Evolutionary conservation across 2,329 filamentous ascomycete species (phyloP).

Genomic region (Alternaria arbusti): DNA sequence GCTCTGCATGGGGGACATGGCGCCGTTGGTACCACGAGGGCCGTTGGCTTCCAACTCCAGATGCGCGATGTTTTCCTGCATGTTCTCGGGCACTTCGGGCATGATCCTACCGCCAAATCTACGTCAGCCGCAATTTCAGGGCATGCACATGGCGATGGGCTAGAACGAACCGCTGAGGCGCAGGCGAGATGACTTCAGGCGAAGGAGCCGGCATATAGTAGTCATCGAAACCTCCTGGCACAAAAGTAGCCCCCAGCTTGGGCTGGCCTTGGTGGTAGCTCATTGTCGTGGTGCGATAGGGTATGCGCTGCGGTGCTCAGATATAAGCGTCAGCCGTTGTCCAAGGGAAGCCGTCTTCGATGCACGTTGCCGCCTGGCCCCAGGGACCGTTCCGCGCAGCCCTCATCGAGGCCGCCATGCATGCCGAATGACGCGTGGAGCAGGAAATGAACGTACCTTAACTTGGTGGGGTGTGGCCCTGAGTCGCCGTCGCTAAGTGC

Average conservation of each 20-base stretch:
- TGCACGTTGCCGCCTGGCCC: conserved; percentile 20
- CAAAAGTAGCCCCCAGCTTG: conserved; percentile 65
- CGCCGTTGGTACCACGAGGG: conserved; percentile 34
- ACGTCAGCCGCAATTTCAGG: conserved; percentile 42
- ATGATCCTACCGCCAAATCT: conserved; percentile 70
- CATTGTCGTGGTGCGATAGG: conserved; percentile 32
- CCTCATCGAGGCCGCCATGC: conserved; percentile 26
- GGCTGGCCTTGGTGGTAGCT: conserved; percentile 46
- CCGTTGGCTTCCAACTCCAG: conserved; percentile 81
- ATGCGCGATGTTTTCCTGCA: conserved; percentile 91
- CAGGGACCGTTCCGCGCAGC: conserved; percentile 17
- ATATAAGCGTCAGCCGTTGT: conserved; percentile 37
- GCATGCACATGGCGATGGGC: conserved; percentile 21
- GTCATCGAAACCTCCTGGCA: conserved; percentile 71
- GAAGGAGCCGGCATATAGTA: conserved; percentile 65
- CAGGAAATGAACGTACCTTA: conserved; percentile 28
- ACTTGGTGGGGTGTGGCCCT: conserved; percentile 36
- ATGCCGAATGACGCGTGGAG: conserved; percentile 32
- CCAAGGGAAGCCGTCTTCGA: conserved; percentile 19
- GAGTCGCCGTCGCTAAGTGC: conserved; percentile 23
- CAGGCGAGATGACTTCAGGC: conserved; percentile 71
- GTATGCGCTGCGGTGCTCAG: conserved; percentile 17
- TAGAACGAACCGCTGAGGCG: conserved; percentile 68
- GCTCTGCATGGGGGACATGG: conserved; percentile 40
- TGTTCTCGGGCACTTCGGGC: conserved; percentile 94